Evolutionary conservation across 2,329 filamentous ascomycete genomes (phyloP).

Genomic region (Raffaelea deltoideospora): DNA sequence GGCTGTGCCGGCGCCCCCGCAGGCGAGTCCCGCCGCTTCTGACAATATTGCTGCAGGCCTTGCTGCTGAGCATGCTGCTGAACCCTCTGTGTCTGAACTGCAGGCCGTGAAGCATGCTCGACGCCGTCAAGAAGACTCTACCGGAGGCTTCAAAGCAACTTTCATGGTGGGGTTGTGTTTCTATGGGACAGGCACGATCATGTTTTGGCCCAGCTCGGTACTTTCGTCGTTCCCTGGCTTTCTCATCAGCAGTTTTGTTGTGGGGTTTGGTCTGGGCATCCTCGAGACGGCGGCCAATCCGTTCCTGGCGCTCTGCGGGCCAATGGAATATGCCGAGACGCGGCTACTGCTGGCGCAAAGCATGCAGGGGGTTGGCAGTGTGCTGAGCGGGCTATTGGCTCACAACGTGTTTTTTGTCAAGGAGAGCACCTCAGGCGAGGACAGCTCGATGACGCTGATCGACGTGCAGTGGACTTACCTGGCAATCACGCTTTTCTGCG

Average conservation of each 20-base stretch:
- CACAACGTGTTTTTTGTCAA: constrained; percentile 60
- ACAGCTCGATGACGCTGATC: constrained; percentile 37
- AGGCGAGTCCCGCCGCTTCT: neutral
- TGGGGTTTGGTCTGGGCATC: constrained; percentile 61
- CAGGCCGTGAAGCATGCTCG: too few species aligned
- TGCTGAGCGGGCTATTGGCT: constrained; percentile 58
- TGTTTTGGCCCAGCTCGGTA: constrained; percentile 72
- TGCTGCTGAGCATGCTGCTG: too few species aligned
- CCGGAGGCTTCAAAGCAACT: constrained; percentile 61
- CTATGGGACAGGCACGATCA: constrained; percentile 63
- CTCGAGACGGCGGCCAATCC: constrained; percentile 73
- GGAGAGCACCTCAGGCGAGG: neutral
- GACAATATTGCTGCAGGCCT: too few species aligned
- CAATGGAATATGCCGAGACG: constrained; percentile 56
- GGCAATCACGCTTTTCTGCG: constrained; percentile 62
- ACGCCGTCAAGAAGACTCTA: constrained; percentile 20
- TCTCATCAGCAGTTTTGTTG: constrained; percentile 57
- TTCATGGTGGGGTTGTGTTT: constrained; percentile 65
- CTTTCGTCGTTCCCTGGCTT: constrained; percentile 64
- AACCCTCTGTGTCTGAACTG: too few species aligned
- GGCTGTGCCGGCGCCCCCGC: too few species aligned
- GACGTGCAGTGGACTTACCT: constrained; percentile 78
- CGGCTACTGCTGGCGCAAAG: constrained; percentile 63
- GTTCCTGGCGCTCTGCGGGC: constrained; percentile 57
- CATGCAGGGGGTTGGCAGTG: constrained; percentile 59